Evolutionary conservation across 75 land plant species (phyloP), one percentile per base, ranked within the genome.

Genomic region (Gnetum montanum): DNA sequence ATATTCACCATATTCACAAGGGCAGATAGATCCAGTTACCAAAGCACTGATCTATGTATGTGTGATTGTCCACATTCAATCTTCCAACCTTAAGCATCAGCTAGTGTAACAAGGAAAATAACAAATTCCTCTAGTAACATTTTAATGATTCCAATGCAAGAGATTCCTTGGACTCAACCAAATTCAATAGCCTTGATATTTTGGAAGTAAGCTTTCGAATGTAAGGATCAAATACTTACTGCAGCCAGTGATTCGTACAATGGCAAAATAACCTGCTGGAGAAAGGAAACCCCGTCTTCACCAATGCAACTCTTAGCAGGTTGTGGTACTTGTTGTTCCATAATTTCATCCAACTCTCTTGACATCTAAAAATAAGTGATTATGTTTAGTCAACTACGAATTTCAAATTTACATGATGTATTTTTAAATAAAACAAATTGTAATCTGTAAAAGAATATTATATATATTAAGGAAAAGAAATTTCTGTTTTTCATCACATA

Each of bases 241-340:
- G 88, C 88, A 54, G 77, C 74, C 22, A 94, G 30, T 6, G 87
- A 60, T 35, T 85, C 78, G 55, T 94, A 89, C 13, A 94, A 62
- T 41, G 96, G 98, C 53, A 59, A 55, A 16, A 94, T 79, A 52
- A 94, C 73, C 53, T 73, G 64, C 57, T 80, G 69, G 40, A 94
- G 77, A 57, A 85, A 94, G 36, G 91, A 80, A 0, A 58, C 78
- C 49, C 72, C 81, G 59, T 49, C 36, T 11, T 57, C 58, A 28
- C 66, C 50, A 18, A 8, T 31, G 63, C 82, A 83, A 55, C 80
- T 86, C 34, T 59, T 63, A 6, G 91, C 81, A 37, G 73, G 76
- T 38, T 69, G 62, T 31, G 74, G 72, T 44, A 62, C 34, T 58
- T 68, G 77, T 38, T 75, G 74, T 31, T 62, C 59, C 30, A 91